Percentiles rank a stretch among this genome's conserved stretches.
Evolutionary conservation across 345 rosid species (phyloP).

Genomic region (Euphorbia pulcherrima): DNA sequence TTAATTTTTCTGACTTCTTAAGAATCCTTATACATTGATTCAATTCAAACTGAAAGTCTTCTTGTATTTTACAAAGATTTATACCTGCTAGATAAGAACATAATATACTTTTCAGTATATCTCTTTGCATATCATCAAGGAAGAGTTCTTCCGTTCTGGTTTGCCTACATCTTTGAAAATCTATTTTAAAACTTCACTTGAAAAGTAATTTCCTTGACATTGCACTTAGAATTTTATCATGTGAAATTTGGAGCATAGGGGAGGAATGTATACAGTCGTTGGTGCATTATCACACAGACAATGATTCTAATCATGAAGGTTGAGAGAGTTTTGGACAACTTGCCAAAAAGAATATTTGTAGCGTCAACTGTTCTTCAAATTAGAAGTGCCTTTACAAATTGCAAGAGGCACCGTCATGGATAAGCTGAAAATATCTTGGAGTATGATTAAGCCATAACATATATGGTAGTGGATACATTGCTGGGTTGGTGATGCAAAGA

Average conservation of each 20-base stretch:
- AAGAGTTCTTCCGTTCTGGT: background rate
- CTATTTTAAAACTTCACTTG: conserved; percentile 6
- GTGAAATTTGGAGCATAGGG: background rate
- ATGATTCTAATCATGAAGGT: background rate
- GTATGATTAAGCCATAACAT: background rate
- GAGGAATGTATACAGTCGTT: background rate
- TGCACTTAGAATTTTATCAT: background rate
- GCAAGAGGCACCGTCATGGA: background rate
- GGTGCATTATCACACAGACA: background rate
- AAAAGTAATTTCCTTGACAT: background rate
- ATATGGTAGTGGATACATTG: background rate
- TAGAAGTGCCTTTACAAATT: background rate
- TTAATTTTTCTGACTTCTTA: background rate
- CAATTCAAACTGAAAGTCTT: background rate
- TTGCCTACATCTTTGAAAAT: background rate
- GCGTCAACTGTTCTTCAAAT: background rate
- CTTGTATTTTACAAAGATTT: background rate
- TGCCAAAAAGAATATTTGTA: background rate
- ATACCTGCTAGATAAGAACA: background rate
- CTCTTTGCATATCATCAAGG: background rate
- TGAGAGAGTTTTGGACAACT: background rate
- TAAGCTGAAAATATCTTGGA: background rate
- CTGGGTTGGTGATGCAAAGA: background rate
- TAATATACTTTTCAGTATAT: background rate
- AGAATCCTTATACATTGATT: background rate